Percentiles rank a stretch among this genome's conserved stretches.
Conservation (phyloP, 805 yeast genomes). For the Yarrowia divulgata region DNA sequence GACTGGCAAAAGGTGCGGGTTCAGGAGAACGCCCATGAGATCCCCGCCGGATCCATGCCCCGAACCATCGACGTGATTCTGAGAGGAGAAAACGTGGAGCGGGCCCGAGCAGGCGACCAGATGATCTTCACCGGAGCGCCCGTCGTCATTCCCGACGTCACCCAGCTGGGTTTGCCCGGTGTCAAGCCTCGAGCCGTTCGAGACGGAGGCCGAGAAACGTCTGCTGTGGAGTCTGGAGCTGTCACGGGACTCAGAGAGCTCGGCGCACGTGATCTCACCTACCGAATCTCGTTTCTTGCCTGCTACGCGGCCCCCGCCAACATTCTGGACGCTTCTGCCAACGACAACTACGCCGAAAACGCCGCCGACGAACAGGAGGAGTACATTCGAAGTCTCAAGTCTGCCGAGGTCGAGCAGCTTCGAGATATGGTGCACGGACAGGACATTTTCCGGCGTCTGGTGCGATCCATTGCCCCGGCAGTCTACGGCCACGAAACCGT, state of each 20-base stretch:
- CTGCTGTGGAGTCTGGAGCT: conserved; percentile 75
- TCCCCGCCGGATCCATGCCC: conserved; percentile 99
- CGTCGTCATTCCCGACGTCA: conserved; percentile 91
- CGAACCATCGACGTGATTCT: conserved; percentile 90
- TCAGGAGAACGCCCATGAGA: conserved; percentile 95
- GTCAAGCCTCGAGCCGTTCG: conserved; percentile 83
- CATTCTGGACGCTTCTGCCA: conserved; percentile 48
- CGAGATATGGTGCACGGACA: conserved; percentile 90
- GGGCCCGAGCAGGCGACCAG: conserved; percentile 97
- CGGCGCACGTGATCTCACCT: conserved; percentile 95
- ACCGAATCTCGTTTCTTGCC: conserved; percentile 88
- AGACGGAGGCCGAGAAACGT: conserved; percentile 65
- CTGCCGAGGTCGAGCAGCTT: conserved; percentile 82
- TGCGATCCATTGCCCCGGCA: conserved; percentile 91
- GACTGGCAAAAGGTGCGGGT: conserved; percentile 98
- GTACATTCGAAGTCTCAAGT: conserved; percentile 77
- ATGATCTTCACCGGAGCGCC: conserved; percentile 93
- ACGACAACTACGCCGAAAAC: conserved; percentile 47
- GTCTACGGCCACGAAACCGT: conserved; percentile 95
- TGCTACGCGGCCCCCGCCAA: conserved; percentile 77
- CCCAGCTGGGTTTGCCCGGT: conserved; percentile 95
- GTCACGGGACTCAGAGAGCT: conserved; percentile 85
- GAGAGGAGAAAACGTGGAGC: conserved; percentile 92
- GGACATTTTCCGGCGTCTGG: conserved; percentile 82
- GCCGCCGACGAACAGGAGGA: conserved; percentile 77